Conservation (phyloP, 331 rosid species). For the Prunus yedoensis region DNA sequence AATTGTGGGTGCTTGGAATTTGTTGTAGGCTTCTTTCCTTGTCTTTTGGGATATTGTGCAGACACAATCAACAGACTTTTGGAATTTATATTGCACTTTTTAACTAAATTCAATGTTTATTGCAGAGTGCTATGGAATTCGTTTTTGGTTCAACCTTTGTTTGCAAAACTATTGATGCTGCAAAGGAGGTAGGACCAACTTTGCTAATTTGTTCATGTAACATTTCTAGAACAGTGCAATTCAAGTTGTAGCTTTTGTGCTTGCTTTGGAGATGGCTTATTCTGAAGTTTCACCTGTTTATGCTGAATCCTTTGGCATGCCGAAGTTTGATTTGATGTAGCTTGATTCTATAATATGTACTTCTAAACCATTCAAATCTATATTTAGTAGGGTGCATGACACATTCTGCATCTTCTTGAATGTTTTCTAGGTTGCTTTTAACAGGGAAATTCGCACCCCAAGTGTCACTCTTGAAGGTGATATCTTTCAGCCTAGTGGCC, state of each 20-base stretch:
- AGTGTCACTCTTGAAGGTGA: conserved; percentile 99
- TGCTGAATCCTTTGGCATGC: neutral
- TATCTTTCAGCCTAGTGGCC: conserved; percentile 94
- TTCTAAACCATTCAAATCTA: neutral
- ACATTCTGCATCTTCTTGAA: conserved; percentile 19
- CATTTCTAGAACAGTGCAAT: conserved; percentile 15
- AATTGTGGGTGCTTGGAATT: conserved; percentile 19
- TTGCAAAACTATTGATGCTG: conserved; percentile 81
- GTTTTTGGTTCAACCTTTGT: conserved; percentile 95
- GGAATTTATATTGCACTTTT: neutral
- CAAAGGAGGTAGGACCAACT: conserved; percentile 73
- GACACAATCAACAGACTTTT: neutral
- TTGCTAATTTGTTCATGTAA: conserved; percentile 10
- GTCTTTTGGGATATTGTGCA: neutral
- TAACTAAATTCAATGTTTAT: conserved; percentile 15
- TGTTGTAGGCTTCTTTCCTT: conserved; percentile 11
- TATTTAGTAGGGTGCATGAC: neutral
- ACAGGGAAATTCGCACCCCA: conserved; percentile 61
- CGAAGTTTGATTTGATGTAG: neutral
- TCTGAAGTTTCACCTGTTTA: neutral
- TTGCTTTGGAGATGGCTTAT: conserved; percentile 1
- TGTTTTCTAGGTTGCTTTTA: conserved; percentile 77
- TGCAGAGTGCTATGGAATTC: conserved; percentile 89
- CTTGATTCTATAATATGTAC: neutral
- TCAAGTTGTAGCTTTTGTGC: conserved; percentile 12